Base-by-base conservation (phyloP, 208 protist genomes). In the Strigomonas galati region DNA sequence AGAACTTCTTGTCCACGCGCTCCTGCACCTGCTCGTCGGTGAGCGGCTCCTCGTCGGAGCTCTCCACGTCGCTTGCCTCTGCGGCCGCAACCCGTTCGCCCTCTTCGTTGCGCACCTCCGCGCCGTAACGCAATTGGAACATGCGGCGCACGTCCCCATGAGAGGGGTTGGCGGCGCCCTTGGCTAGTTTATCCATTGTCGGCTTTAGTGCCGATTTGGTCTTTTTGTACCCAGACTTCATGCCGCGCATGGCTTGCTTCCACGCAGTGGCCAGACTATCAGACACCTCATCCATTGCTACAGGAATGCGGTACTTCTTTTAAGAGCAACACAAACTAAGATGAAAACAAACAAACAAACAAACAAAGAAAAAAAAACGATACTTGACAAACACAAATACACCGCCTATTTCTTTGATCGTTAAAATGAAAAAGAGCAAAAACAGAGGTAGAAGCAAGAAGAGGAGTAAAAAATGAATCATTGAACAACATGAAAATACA, bases 11-110 rank as follows among this genome's bases (percentile, higher is more conserved):
- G 62, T 93, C 85, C 23, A 95, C 86, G 27, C 67, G 75, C 69
- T 89, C 80, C 28, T 92, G 84, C 43, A 95, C 72, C 75, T 95
- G 85, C 72, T 81, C 82, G 63, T 95, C 89, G 2, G 85, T 91
- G 44, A 93, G 55, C 40, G 84, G 56, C 78, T 87, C 86, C 56
- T 85, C 84, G 48, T 91, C 85, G 60, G 71, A 78, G 73, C 77
- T 81, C 65, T 87, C 87, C 43, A 77, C 70, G 27, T 88, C 80
- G 48, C 70, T 85, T 21, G 53, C 70, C 52, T 79, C 78, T 4
- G 24, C 63, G 23, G 77, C 74, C 24, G 72, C 63, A 21, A 71
- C 40, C 57, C 69, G 24, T 52, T 71, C 64, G 27, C 73, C 74
- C 37, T 76, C 65, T 10, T 65, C 68, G 57, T 75, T 79, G 58